A percentile compares a stretch with the other conserved stretches of the same genome.
phyloP scores from a whole-genome alignment of 345 rosid genomes.

The Citrus hindsii region DNA sequence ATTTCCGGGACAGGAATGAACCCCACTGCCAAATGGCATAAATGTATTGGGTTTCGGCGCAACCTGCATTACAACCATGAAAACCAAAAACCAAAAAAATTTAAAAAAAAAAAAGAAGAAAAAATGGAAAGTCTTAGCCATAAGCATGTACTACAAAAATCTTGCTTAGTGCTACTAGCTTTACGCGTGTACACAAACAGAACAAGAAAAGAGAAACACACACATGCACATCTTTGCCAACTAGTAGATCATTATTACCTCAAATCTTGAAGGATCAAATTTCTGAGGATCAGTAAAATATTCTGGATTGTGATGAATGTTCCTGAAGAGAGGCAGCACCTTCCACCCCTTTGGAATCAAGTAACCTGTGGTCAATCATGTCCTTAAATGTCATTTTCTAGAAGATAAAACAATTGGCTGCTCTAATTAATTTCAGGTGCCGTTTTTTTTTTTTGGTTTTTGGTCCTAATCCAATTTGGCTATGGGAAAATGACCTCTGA shows the following conservation, averaged over 20 bases:
- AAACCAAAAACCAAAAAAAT: background rate
- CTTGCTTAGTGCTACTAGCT: background rate
- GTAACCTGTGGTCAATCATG: conserved; percentile 39
- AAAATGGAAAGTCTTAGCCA: background rate
- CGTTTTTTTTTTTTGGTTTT: background rate
- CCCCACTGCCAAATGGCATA: conserved; percentile 78
- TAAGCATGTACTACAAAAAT: background rate
- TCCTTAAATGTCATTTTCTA: conserved; percentile 9
- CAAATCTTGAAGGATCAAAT: conserved; percentile 71
- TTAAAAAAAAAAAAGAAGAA: background rate
- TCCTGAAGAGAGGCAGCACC: conserved; percentile 81
- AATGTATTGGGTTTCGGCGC: conserved; percentile 60
- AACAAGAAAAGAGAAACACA: background rate
- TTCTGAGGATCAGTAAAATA: conserved; percentile 57
- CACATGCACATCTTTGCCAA: background rate
- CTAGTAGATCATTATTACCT: conserved; percentile 33
- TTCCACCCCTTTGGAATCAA: conserved; percentile 84
- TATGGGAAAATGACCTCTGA: background rate
- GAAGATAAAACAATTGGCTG: background rate
- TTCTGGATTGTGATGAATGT: conserved; percentile 65
- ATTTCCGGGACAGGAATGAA: conserved; percentile 76
- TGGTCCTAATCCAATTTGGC: background rate
- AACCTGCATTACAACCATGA: conserved; percentile 30
- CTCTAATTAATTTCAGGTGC: background rate
- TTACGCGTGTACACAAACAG: background rate